Percentiles rank a stretch among this genome's conserved stretches.
Conservation (phyloP, 1,139 yeast genomes). For the Yamadazyma sp. region DNA sequence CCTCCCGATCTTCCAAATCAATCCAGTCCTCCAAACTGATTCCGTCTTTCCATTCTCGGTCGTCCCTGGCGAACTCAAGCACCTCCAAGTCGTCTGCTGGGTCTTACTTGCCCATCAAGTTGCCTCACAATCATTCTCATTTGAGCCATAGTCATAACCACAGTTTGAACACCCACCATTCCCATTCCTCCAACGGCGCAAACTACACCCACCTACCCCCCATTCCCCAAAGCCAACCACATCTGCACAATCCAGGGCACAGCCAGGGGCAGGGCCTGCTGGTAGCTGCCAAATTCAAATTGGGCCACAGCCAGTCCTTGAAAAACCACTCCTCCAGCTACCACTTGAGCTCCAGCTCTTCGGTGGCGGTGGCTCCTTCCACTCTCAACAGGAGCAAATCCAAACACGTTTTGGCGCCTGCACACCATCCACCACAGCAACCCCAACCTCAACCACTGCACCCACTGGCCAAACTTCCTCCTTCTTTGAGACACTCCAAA, state of each 20-base stretch:
- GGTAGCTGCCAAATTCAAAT: conserved; percentile 1
- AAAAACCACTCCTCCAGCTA: conserved; percentile 5
- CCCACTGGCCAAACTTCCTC: conserved; percentile 3
- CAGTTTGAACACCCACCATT: not conserved
- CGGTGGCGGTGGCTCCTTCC: conserved; percentile 1
- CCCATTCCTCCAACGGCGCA: not conserved
- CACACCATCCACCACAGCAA: not conserved
- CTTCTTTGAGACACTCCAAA: conserved; percentile 10
- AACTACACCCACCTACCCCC: conserved; percentile 8
- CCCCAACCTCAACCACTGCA: not conserved
- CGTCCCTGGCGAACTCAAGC: conserved; percentile 12
- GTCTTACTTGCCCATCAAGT: conserved; percentile 6
- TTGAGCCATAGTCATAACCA: conserved; percentile 3
- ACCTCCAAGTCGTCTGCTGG: conserved; percentile 10
- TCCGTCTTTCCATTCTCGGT: conserved; percentile 12
- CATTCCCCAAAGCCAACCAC: conserved; percentile 2
- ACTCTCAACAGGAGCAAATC: not conserved
- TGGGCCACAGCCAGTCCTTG: not conserved
- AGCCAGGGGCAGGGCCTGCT: not conserved
- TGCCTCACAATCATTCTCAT: not conserved
- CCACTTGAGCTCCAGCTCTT: conserved; percentile 4
- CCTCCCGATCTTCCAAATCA: conserved; percentile 3
- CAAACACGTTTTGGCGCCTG: not conserved
- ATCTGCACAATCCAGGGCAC: not conserved
- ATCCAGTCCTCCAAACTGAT: conserved; percentile 6